Evolutionary conservation across 2,329 filamentous ascomycete species (phyloP).

Genomic region (Exophiala sideris): DNA sequence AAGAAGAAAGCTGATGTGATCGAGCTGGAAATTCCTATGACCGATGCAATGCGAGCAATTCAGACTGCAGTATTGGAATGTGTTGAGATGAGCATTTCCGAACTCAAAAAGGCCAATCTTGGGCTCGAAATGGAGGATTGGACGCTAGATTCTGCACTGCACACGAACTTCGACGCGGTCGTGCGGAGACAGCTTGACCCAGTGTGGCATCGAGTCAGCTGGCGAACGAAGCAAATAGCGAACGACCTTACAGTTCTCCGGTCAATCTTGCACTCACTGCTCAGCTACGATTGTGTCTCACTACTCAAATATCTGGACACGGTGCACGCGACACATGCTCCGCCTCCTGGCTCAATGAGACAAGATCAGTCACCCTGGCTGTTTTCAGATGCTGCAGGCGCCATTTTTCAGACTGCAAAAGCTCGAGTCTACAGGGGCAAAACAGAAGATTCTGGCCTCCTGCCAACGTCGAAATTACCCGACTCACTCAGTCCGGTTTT

Average conservation of each 20-base stretch:
- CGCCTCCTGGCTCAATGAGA: slow-evolving; percentile 78
- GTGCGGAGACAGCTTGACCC: slow-evolving; percentile 88
- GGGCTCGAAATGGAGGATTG: slow-evolving; percentile 95
- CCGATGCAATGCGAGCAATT: slow-evolving; percentile 85
- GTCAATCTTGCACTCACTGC: slow-evolving; percentile 72
- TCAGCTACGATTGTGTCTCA: slow-evolving; percentile 84
- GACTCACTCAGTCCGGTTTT: slow-evolving; percentile 74
- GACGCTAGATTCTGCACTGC: slow-evolving; percentile 88
- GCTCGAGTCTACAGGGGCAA: slow-evolving; percentile 78
- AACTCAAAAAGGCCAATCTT: slow-evolving; percentile 85
- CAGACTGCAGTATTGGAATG: slow-evolving; percentile 95
- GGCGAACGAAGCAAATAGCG: slow-evolving; percentile 92
- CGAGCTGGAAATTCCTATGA: slow-evolving; percentile 94
- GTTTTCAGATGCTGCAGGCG: slow-evolving; percentile 90
- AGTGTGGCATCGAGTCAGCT: slow-evolving; percentile 95
- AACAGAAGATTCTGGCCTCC: slow-evolving; percentile 56
- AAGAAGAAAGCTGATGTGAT: slow-evolving; percentile 94
- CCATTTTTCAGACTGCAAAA: slow-evolving; percentile 87
- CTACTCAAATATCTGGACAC: slow-evolving; percentile 94
- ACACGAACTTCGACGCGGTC: slow-evolving; percentile 87
- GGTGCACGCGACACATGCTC: slow-evolving; percentile 84
- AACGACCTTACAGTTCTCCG: slow-evolving; percentile 81
- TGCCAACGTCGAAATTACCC: slow-evolving; percentile 48
- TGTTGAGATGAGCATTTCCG: slow-evolving; percentile 88
- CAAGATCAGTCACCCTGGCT: slow-evolving; percentile 94